phyloP scores from a whole-genome alignment of 768 basidiomycete genomes.

The Hemileccinum rubropunctum region DNA sequence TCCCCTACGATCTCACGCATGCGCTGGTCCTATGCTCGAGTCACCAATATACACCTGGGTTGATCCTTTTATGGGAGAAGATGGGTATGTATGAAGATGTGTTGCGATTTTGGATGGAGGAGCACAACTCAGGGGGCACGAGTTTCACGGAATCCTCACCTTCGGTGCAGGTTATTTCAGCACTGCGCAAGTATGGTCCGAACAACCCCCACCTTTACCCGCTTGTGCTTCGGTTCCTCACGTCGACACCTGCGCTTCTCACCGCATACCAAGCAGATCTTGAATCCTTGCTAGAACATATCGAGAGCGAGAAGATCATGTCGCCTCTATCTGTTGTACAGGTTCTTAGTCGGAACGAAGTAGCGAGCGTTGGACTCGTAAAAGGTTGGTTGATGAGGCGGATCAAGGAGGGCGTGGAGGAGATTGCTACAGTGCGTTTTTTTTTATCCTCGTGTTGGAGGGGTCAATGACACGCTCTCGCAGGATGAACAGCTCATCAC shows the following conservation, averaged over 20 bases:
- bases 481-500: conserved; percentile 84
- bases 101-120: conserved; percentile 89
- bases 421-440: conserved; percentile 73
- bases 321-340: conserved; percentile 89
- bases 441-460: neutral
- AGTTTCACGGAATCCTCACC: conserved; percentile 31
- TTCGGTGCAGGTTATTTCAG: conserved; percentile 56
- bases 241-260: conserved; percentile 73
- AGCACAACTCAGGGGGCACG: conserved; percentile 33
- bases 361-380: conserved; percentile 88
- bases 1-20: conserved; percentile 87
- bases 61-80: conserved; percentile 89
- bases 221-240: conserved; percentile 86
- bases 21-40: conserved; percentile 95
- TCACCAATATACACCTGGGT: conserved; percentile 73
- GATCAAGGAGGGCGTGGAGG: conserved; percentile 68
- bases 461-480: neutral
- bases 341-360: conserved; percentile 81
- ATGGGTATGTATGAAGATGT: conserved; percentile 97
- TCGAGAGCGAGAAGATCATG: conserved; percentile 81
- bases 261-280: conserved; percentile 70
- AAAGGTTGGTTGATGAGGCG: conserved; percentile 86
- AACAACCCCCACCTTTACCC: conserved; percentile 76
- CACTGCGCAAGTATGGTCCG: conserved; percentile 73
- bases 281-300: conserved; percentile 63